Conservation (phyloP, 306 rosid species). For the Vigna nakashimae region DNA sequence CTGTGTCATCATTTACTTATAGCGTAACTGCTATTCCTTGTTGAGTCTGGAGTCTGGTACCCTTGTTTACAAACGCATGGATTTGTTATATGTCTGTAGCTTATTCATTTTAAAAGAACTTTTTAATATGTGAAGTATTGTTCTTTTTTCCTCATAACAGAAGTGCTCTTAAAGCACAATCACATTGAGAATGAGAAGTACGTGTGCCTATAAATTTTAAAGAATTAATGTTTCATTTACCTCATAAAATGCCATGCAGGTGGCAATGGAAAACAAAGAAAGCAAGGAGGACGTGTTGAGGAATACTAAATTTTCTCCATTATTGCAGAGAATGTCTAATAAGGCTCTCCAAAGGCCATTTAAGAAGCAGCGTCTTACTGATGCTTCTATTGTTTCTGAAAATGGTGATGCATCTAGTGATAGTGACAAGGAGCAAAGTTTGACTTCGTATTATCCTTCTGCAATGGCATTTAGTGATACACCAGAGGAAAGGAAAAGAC, state of each 20-base stretch:
- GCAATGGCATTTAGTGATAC: constrained; percentile 78
- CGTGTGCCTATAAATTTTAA: background rate
- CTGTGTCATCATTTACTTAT: background rate
- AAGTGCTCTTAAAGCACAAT: constrained; percentile 15
- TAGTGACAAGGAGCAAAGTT: constrained; percentile 86
- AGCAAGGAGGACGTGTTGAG: constrained; percentile 57
- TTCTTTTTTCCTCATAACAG: background rate
- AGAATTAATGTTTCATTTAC: constrained; percentile 30
- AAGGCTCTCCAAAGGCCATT: constrained; percentile 65
- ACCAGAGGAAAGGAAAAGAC: constrained; percentile 92
- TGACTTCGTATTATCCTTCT: constrained; percentile 70
- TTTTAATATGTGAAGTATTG: constrained; percentile 14
- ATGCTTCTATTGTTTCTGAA: constrained; percentile 53
- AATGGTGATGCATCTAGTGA: constrained; percentile 85
- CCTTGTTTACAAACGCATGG: constrained; percentile 12
- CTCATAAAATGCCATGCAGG: constrained; percentile 53
- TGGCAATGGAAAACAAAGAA: constrained; percentile 61
- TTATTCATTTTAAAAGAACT: constrained; percentile 9
- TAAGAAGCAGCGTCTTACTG: constrained; percentile 82
- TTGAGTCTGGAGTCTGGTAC: constrained; percentile 4
- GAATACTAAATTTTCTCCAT: constrained; percentile 58
- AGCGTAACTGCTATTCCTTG: background rate
- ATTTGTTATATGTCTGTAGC: background rate
- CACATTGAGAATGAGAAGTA: constrained; percentile 22
- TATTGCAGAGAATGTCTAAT: constrained; percentile 63